These are phyloP conservation scores for Quercus aquifolioides DNA, from an alignment of 306 rosid genomes.

Conservation along the genomic window DNA sequence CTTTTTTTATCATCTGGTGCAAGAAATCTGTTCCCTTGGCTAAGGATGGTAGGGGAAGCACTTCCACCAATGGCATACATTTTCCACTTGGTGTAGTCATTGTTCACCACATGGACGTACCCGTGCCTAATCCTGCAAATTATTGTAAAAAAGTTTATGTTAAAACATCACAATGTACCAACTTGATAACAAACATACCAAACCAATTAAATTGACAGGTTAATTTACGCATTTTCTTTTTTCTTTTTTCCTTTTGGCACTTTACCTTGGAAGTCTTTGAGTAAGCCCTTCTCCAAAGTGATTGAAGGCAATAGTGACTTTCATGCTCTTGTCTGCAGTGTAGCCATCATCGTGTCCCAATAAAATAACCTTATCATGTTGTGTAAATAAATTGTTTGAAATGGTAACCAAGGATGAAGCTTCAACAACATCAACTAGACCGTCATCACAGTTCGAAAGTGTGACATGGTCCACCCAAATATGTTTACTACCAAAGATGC, in stretches of 20 bases:
- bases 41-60: slow-evolving; percentile 85
- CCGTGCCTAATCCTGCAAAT: slow-evolving; percentile 82
- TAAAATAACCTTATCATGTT: slow-evolving; percentile 91
- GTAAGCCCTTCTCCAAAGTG: slow-evolving; percentile 98
- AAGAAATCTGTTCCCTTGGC: slow-evolving; percentile 87
- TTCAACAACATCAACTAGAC: slow-evolving; percentile 75
- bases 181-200: no score
- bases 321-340: slow-evolving; percentile 87
- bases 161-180: slow-evolving; percentile 1
- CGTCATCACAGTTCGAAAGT: slow-evolving; percentile 75
- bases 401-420: slow-evolving; percentile 81
- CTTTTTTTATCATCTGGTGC: slow-evolving; percentile 77
- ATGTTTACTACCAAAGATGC: slow-evolving; percentile 87
- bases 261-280: slow-evolving; percentile 96
- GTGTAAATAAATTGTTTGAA: slow-evolving; percentile 93
- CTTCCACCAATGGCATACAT: slow-evolving; percentile 99
- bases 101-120: slow-evolving; percentile 93
- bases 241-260: neutral
- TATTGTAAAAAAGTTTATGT: neutral
- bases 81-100: slow-evolving; percentile 99
- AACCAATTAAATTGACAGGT: no score
- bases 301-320: slow-evolving; percentile 92
- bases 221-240: neutral
- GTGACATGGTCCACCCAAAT: slow-evolving; percentile 95
- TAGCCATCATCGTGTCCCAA: slow-evolving; percentile 81